Conservation (phyloP, 345 rosid genomes). For the Balakata baccata region DNA sequence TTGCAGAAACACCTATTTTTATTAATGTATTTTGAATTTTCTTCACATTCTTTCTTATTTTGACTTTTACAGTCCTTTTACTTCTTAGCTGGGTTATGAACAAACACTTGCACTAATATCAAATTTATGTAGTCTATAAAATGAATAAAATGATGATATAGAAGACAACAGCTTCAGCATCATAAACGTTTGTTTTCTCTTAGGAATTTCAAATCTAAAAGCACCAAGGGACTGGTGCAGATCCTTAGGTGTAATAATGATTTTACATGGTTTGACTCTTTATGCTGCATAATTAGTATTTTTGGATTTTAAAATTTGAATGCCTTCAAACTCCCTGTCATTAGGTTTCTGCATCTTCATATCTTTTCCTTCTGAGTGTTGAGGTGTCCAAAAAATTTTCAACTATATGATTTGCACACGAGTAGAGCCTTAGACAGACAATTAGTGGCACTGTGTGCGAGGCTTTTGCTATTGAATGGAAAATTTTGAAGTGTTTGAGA, state of each 20-base stretch:
- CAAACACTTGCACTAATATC: not conserved
- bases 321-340: too few relatives aligned
- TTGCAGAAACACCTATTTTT: not conserved
- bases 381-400: too few relatives aligned
- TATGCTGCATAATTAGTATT: not conserved
- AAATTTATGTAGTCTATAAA: not conserved
- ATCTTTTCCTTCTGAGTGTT: too few relatives aligned
- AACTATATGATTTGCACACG: too few relatives aligned
- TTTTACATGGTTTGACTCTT: not conserved
- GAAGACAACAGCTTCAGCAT: not conserved
- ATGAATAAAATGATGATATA: not conserved
- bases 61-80: not conserved
- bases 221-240: not conserved
- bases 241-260: not conserved
- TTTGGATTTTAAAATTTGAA: too few relatives aligned
- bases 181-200: not conserved
- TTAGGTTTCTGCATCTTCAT: too few relatives aligned
- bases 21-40: not conserved
- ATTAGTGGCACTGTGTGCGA: too few relatives aligned
- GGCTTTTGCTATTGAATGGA: not conserved
- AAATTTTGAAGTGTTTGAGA: not conserved
- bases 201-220: not conserved
- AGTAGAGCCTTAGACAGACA: too few relatives aligned
- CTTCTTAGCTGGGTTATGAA: not conserved
- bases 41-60: not conserved